Percentiles rank a stretch among this genome's conserved stretches.
phyloP scores from a whole-genome alignment of 805 yeast genomes.

The Candida oleophila region DNA sequence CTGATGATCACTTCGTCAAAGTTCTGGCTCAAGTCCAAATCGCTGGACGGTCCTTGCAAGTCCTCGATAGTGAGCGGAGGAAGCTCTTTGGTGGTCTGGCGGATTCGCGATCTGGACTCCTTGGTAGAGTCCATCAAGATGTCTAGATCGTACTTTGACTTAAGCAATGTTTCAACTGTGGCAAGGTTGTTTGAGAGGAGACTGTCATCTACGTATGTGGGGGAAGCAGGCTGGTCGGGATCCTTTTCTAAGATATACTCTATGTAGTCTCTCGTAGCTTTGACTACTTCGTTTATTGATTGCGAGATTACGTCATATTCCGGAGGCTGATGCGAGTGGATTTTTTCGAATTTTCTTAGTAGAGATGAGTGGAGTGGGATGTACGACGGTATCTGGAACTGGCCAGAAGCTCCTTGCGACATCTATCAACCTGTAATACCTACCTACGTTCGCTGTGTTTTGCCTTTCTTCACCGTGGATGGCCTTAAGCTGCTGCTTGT shows the following conservation, averaged over 20 bases:
- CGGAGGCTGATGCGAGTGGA: slow-evolving; percentile 2
- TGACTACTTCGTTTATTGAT: slow-evolving; percentile 9
- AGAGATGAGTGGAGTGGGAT: slow-evolving; percentile 13
- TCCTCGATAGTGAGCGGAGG: slow-evolving; percentile 19
- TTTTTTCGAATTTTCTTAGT: slow-evolving; percentile 13
- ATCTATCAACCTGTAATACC: not conserved
- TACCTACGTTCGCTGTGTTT: no score
- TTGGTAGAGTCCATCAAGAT: slow-evolving; percentile 13
- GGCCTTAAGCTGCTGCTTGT: no score
- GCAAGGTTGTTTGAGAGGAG: slow-evolving; percentile 8
- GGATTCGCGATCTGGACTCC: slow-evolving; percentile 17
- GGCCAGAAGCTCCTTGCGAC: not conserved
- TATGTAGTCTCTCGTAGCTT: slow-evolving; percentile 13
- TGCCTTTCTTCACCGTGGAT: no score
- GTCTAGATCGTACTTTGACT: slow-evolving; percentile 10
- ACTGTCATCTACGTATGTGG: slow-evolving; percentile 8
- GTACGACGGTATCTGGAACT: slow-evolving; percentile 10
- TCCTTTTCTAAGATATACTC: slow-evolving; percentile 9
- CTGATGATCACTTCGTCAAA: slow-evolving; percentile 16
- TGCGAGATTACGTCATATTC: slow-evolving; percentile 3
- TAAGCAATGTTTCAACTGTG: slow-evolving; percentile 14
- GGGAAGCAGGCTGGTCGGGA: not conserved
- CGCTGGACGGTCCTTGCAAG: slow-evolving; percentile 17
- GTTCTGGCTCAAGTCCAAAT: slow-evolving; percentile 10
- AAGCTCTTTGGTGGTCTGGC: slow-evolving; percentile 19